Percentiles rank a stretch among this genome's conserved stretches.
Conservation (phyloP, 2,329 filamentous ascomycete genomes). For the Scleromitrula shiraiana region DNA sequence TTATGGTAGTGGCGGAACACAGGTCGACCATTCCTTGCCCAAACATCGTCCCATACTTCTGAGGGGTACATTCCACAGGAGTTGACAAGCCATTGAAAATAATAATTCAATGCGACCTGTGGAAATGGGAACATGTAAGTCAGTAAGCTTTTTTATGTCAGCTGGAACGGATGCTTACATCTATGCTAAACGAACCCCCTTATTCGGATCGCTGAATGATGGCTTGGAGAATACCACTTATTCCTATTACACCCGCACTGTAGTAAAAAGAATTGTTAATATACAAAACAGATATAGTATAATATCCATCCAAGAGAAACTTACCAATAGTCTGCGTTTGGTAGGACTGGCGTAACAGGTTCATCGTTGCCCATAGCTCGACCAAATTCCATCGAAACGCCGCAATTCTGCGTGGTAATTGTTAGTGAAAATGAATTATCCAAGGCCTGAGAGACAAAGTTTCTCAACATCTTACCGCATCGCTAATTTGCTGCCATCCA, state of each 20-base stretch:
- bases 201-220: constrained; percentile 32
- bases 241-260: constrained; percentile 37
- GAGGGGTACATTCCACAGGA: constrained; percentile 34
- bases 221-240: constrained; percentile 35
- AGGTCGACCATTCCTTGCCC: constrained; percentile 36
- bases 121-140: too few relatives aligned
- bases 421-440: too few relatives aligned
- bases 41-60: constrained; percentile 41
- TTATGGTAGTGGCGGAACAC: constrained; percentile 44
- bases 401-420: too few relatives aligned
- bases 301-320: too few relatives aligned
- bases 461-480: too few relatives aligned
- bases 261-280: too few relatives aligned
- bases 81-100: constrained; percentile 35
- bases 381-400: constrained; percentile 40
- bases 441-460: too few relatives aligned
- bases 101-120: constrained; percentile 38
- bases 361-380: constrained; percentile 39
- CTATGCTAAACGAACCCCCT: constrained; percentile 35
- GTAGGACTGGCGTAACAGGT: constrained; percentile 37
- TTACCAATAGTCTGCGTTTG: constrained; percentile 38
- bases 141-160: too few relatives aligned
- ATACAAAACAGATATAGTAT: too few relatives aligned
- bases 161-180: too few relatives aligned
- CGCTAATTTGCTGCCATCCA: constrained; percentile 43